phyloP scores from a whole-genome alignment of 202 grass and related monocot species.

The Musa balbisiana region DNA sequence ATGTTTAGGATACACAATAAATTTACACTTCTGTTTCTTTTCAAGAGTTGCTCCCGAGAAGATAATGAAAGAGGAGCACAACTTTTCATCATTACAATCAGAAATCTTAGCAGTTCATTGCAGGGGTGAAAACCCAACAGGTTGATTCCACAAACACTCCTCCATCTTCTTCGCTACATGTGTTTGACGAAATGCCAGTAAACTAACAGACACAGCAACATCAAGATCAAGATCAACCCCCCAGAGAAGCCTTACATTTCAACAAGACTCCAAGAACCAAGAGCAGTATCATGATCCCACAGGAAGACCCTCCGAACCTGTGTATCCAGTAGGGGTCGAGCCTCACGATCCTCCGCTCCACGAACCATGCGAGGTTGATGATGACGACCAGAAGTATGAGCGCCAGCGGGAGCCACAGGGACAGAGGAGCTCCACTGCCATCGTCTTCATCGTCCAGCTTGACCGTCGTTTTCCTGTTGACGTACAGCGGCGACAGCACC shows the following conservation, averaged over 20 bases:
- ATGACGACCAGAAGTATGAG: conserved; percentile 52
- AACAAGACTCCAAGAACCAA: conserved; percentile 85
- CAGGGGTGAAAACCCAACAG: neutral
- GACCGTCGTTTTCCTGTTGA: conserved; percentile 37
- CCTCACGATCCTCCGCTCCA: conserved; percentile 50
- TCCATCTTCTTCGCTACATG: too few species aligned
- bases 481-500: conserved; percentile 82
- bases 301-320: conserved; percentile 72
- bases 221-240: neutral
- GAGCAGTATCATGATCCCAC: conserved; percentile 69
- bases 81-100: too few species aligned
- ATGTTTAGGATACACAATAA: too few species aligned
- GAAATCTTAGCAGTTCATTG: too few species aligned
- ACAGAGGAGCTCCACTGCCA: conserved; percentile 14
- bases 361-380: conserved; percentile 79
- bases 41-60: too few species aligned
- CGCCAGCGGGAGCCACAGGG: conserved; percentile 59
- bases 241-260: conserved; percentile 67
- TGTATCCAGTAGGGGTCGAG: conserved; percentile 99
- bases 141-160: too few species aligned
- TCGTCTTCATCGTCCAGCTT: conserved; percentile 41
- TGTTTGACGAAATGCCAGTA: neutral
- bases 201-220: neutral
- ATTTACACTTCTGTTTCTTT: too few species aligned
- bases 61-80: too few species aligned